Base-by-base conservation (phyloP, 345 rosid species). In the Rhodamnia rubescens region DNA sequence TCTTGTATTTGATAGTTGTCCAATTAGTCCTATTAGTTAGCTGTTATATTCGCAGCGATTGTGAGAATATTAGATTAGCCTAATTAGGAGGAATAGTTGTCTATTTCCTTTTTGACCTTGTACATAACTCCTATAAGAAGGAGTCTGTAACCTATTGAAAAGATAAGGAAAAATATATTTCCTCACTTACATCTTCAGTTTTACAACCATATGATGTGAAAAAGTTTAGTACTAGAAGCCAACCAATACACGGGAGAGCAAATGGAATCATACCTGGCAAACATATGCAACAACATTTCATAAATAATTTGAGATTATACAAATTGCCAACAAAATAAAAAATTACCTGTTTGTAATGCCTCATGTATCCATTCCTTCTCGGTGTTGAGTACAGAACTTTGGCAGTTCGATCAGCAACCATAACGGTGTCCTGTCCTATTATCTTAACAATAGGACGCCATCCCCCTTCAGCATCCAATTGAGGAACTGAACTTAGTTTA, bases 311-410 rank as follows among this genome's bases (percentile, higher is more conserved):
- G 18, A 53, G 55, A 18, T 53, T 53, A 53, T 75, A 84, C 18
- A 51, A 12, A 53, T 53, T 26, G 29, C 27, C 15, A 2, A 36
- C 40, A 36, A 36, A 36, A 36, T 36, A 36, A 36, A 36, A 57
- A 57, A 57, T 24, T 58, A 95, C 99, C 99, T 97, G 98, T 90
- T 94, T 95, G 90, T 91, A 95, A 88, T 87, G 69, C 81, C 95
- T 92, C 32, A 91, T 74, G 84, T 75, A 87, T 88, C 92, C 93
- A 80, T 92, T 90, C 89, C 88, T 93, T 90, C 89, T 94, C 8
- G 94, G 91, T 84, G 96, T 91, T 11, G 95, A 89, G 90, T 91
- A 93, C 85, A 94, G 84, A 82, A 89, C 61, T 85, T 93, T 95
- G 51, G 96, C 82, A 83, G 91, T 87, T 89, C 86, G 89, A 85